Percentiles rank a stretch among this genome's conserved stretches.
Evolutionary conservation across 805 yeast species (phyloP).

Genomic region (Pichia nakasei): DNA sequence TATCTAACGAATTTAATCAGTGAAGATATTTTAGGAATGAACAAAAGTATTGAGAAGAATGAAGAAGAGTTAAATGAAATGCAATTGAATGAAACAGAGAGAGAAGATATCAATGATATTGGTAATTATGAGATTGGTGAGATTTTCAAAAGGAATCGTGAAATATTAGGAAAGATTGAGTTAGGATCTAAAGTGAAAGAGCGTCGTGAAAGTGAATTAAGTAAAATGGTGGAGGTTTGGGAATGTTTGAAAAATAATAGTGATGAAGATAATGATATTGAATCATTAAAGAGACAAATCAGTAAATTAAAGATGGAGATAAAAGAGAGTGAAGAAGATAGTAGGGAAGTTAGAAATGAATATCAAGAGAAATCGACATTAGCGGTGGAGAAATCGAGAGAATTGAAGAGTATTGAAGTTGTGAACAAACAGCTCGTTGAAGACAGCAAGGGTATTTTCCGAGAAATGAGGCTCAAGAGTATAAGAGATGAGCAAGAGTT

Average conservation of each 20-base stretch:
- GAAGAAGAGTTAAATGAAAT: slow-evolving; percentile 17
- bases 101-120: slow-evolving; percentile 33
- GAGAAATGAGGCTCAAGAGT: slow-evolving; percentile 17
- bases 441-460: slow-evolving; percentile 29
- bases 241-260: slow-evolving; percentile 1
- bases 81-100: slow-evolving; percentile 30
- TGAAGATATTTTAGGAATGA: slow-evolving; percentile 17
- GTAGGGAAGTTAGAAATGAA: slow-evolving; percentile 27
- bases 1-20: slow-evolving; percentile 30
- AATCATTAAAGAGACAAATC: slow-evolving; percentile 10
- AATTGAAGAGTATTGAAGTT: slow-evolving; percentile 18
- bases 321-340: slow-evolving; percentile 15
- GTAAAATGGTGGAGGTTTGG: background rate
- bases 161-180: slow-evolving; percentile 24
- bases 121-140: slow-evolving; percentile 33
- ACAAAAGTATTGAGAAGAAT: slow-evolving; percentile 16
- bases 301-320: slow-evolving; percentile 8
- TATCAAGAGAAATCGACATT: slow-evolving; percentile 38
- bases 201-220: slow-evolving; percentile 22
- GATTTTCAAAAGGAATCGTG: slow-evolving; percentile 30
- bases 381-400: slow-evolving; percentile 38
- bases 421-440: slow-evolving; percentile 20
- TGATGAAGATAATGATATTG: slow-evolving; percentile 10
- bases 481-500: slow-evolving; percentile 5
- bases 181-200: slow-evolving; percentile 24